Base-by-base conservation (phyloP, 768 basidiomycete genomes). In the Tylopilus intermedius region DNA sequence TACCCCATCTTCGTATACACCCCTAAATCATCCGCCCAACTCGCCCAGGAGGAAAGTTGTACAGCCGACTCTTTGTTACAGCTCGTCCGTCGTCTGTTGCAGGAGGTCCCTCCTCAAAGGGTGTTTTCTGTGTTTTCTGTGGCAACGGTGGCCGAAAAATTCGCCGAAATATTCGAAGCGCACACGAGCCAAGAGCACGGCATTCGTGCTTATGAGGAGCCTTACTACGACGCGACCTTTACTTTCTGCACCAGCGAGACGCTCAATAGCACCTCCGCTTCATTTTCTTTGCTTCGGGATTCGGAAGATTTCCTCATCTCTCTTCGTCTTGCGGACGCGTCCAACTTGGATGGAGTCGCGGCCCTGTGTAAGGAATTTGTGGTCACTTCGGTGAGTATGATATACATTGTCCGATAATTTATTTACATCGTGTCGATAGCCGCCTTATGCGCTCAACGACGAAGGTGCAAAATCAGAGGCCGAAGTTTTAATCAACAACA, bases 1-100 rank as follows among this genome's bases (percentile, higher is more conserved):
- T 86, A 89, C 57, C 89, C 88, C 3, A 59, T 86, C 8, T 90
- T 90, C 69, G 71, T 90, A 27, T 79, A 75, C 61, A 78, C 72
- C 24, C 71, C 72, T 32, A 73, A 74, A 54, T 75, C 71, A 0
- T 72, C 61, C 60, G 65, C 69, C 14, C 53, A 56, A 5, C 73
- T 87, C 29, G 57, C 47, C 5, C 47, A 39, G 40, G 56, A 58
- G 8, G 61, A 55, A 35, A 21, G 30, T 0, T 10, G 35, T 37
- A 62, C 80, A 13, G 50, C 60, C 2, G 71, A 71, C 5, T 73
- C 78, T 10, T 63, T 90, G 27, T 41, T 53, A 2, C 53, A 62
- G 13, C 69, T 87, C 8, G 79, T 76, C 3, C 45, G 58, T 1
- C 69, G 65, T 9, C 68, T 89, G 10, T 57, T 64, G 8, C 56